These are phyloP conservation scores for Tricladium varicosporioides DNA, from an alignment of 2,329 filamentous ascomycete genomes.

Conservation along the genomic window DNA sequence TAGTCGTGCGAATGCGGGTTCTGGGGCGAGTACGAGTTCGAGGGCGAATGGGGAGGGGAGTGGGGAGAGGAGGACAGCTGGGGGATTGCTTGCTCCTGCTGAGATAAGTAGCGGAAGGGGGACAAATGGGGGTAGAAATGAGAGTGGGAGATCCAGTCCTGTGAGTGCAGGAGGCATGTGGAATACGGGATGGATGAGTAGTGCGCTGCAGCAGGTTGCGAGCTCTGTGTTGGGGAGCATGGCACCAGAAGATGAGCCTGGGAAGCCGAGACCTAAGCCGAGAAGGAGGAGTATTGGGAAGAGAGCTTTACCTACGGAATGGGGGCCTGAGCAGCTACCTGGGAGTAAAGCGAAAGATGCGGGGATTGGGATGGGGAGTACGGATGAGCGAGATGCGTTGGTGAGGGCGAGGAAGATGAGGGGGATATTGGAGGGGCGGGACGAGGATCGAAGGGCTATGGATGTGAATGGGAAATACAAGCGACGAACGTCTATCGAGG, in stretches of 20 bases:
- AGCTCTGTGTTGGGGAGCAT: conserved; percentile 34
- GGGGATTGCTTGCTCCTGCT: conserved; percentile 18
- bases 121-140: conserved; percentile 7
- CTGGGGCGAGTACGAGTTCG: neutral
- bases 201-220: conserved; percentile 32
- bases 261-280: conserved; percentile 3
- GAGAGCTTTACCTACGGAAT: conserved; percentile 18
- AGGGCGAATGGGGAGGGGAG: conserved; percentile 5
- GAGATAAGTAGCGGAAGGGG: neutral
- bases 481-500: conserved; percentile 30
- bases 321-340: conserved; percentile 28
- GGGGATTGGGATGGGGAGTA: conserved; percentile 51
- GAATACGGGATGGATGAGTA: conserved; percentile 31
- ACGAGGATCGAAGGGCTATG: conserved; percentile 57
- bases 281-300: conserved; percentile 9
- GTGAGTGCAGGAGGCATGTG: conserved; percentile 15
- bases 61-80: conserved; percentile 11
- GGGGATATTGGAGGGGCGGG: conserved; percentile 59
- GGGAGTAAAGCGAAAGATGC: conserved; percentile 21
- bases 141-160: conserved; percentile 9
- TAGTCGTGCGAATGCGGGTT: conserved; percentile 19
- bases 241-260: conserved; percentile 14
- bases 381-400: conserved; percentile 51
- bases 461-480: conserved; percentile 38
- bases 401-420: conserved; percentile 56